Evolutionary conservation across 1,284 basidiomycete genomes (phyloP).

Genomic region (Athelia sp.): DNA sequence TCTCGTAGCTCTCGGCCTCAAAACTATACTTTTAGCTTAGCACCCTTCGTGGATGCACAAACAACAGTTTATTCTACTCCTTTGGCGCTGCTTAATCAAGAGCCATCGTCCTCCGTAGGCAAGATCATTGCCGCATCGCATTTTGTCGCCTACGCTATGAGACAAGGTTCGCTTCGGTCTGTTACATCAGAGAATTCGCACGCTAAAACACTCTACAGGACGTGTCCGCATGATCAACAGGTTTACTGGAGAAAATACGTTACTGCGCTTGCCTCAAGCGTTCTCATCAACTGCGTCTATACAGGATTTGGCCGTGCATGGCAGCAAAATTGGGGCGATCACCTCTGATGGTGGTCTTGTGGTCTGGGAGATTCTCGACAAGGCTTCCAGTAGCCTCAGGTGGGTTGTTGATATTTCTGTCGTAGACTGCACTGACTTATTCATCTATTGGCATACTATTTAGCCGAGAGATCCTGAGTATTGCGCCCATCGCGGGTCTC

Average conservation of each 20-base stretch:
- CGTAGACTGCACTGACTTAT: constrained; percentile 36
- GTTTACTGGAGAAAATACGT: constrained; percentile 76
- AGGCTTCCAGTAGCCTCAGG: constrained; percentile 75
- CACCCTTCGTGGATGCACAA: too few species aligned
- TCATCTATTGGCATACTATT: constrained; percentile 6
- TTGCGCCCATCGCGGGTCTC: constrained; percentile 74
- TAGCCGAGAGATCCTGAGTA: constrained; percentile 39
- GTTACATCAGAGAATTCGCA: background rate
- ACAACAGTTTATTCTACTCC: too few species aligned
- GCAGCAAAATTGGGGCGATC: constrained; percentile 73
- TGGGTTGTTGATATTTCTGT: constrained; percentile 61
- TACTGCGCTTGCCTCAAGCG: constrained; percentile 65
- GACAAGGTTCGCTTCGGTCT: constrained; percentile 45
- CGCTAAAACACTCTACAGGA: constrained; percentile 37
- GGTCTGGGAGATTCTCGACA: constrained; percentile 76
- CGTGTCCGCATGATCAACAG: constrained; percentile 83
- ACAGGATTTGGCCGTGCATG: constrained; percentile 76
- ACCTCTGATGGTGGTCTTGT: constrained; percentile 83
- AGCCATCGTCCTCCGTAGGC: too few species aligned
- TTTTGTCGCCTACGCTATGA: constrained; percentile 88
- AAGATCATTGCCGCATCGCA: too few species aligned
- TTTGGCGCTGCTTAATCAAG: too few species aligned
- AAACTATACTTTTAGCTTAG: too few species aligned
- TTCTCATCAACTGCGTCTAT: constrained; percentile 62
- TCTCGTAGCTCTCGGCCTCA: too few species aligned